Conservation (phyloP, 106 monocot genomes). For the Posidonia australis region DNA sequence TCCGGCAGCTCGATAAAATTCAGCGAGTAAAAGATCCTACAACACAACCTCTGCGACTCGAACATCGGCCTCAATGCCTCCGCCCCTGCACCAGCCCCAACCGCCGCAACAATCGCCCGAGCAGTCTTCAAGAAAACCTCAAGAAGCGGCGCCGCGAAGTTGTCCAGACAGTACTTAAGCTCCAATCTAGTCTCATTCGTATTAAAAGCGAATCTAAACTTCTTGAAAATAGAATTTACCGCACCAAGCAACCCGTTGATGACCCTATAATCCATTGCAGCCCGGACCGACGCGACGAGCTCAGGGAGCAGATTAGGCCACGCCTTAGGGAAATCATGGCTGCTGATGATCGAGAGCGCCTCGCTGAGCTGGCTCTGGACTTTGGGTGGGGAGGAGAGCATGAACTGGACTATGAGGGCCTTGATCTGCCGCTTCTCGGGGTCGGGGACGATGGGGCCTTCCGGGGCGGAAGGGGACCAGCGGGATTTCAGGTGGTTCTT, state of each 20-base stretch:
- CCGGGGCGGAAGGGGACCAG: conserved; percentile 24
- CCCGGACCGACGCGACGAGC: conserved; percentile 48
- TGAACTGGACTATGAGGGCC: conserved; percentile 39
- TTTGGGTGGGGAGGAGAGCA: conserved; percentile 56
- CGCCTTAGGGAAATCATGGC: conserved; percentile 58
- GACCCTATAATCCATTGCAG: conserved; percentile 32
- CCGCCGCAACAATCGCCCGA: conserved; percentile 21
- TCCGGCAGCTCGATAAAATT: conserved; percentile 91
- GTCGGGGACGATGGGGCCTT: conserved; percentile 30
- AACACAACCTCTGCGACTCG: conserved; percentile 82
- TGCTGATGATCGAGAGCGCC: conserved; percentile 48
- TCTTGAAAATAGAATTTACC: conserved; percentile 65
- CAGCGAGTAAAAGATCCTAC: conserved; percentile 84
- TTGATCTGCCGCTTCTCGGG: conserved; percentile 64
- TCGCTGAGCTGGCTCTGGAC: conserved; percentile 67
- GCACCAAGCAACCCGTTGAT: conserved; percentile 67
- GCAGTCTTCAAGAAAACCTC: conserved; percentile 67
- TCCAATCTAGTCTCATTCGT: conserved; percentile 48
- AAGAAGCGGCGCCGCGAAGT: conserved; percentile 68
- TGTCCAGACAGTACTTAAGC: conserved; percentile 91
- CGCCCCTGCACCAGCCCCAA: conserved; percentile 4
- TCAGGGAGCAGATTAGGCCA: conserved; percentile 83
- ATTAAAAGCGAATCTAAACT: conserved; percentile 72
- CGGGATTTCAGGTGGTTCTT: conserved; percentile 32
- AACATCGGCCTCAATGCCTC: conserved; percentile 36